phyloP scores from a whole-genome alignment of 331 rosid genomes.

The Quercus lobata region DNA sequence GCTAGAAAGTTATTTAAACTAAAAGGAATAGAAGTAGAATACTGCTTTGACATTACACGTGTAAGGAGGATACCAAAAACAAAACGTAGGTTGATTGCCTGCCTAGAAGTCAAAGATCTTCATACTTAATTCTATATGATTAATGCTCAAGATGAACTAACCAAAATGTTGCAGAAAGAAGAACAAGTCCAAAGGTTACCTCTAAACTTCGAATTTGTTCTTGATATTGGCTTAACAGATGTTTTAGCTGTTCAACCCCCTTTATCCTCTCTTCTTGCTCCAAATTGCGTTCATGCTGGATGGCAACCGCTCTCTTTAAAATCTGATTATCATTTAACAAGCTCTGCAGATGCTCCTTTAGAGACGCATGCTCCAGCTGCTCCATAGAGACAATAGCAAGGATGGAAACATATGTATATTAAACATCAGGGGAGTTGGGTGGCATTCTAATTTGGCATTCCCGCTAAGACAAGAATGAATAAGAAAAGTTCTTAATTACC shows the following conservation, averaged over 20 bases:
- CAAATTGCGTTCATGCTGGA: conserved; percentile 36
- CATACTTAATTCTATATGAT: not conserved
- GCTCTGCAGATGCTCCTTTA: conserved; percentile 31
- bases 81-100: not conserved
- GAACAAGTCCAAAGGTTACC: conserved; percentile 9
- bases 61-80: not conserved
- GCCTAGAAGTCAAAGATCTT: not conserved
- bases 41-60: not conserved
- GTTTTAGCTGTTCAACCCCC: conserved; percentile 33
- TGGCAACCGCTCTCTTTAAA: conserved; percentile 42
- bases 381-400: not conserved
- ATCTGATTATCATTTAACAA: conserved; percentile 39
- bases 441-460: not conserved
- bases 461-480: not conserved
- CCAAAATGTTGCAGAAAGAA: not conserved
- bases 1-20: not conserved
- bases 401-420: not conserved
- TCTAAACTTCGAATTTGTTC: conserved; percentile 31
- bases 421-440: not conserved
- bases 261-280: conserved; percentile 38
- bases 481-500: conserved; percentile 16
- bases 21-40: not conserved
- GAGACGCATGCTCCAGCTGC: conserved; percentile 28
- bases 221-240: conserved; percentile 32
- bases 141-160: not conserved